phyloP scores from a whole-genome alignment of 73 alveolate genomes.

The Diophrys sp. region DNA sequence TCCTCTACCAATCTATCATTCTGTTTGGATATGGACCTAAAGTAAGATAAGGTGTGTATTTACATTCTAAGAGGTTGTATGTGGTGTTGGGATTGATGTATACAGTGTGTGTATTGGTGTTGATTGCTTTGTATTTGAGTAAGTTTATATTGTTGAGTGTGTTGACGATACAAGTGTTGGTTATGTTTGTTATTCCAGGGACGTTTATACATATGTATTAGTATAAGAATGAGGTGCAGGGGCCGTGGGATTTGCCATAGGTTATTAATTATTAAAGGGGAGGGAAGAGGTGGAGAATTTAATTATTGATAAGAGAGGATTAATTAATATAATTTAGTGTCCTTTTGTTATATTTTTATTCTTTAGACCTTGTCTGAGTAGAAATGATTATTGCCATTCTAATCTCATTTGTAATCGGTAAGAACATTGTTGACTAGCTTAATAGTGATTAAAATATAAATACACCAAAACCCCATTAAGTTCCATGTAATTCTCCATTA shows the following conservation, averaged over 20 bases:
- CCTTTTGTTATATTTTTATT: no score
- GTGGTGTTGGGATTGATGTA: conserved; percentile 11
- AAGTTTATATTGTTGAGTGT: background rate
- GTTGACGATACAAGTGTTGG: background rate
- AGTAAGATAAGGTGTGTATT: conserved; percentile 21
- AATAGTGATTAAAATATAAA: no score
- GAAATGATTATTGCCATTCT: no score
- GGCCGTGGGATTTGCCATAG: conserved; percentile 52
- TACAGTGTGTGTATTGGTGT: no score
- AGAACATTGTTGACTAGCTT: no score
- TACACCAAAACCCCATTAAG: no score
- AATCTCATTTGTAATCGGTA: no score
- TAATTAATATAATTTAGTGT: no score
- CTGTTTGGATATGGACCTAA: conserved; percentile 42
- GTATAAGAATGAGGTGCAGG: conserved; percentile 47
- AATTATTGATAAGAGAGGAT: no score
- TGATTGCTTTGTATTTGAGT: conserved; percentile 1
- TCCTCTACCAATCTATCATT: conserved; percentile 22
- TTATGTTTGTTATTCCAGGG: conserved; percentile 21
- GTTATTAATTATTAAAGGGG: conserved; percentile 5
- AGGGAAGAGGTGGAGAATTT: no score
- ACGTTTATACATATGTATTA: conserved; percentile 42
- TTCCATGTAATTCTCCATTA: no score
- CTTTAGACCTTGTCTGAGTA: no score
- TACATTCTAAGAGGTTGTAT: background rate